phyloP scores from a whole-genome alignment of 2,329 filamentous ascomycete species.

The Neocatenulostroma microsporum region DNA sequence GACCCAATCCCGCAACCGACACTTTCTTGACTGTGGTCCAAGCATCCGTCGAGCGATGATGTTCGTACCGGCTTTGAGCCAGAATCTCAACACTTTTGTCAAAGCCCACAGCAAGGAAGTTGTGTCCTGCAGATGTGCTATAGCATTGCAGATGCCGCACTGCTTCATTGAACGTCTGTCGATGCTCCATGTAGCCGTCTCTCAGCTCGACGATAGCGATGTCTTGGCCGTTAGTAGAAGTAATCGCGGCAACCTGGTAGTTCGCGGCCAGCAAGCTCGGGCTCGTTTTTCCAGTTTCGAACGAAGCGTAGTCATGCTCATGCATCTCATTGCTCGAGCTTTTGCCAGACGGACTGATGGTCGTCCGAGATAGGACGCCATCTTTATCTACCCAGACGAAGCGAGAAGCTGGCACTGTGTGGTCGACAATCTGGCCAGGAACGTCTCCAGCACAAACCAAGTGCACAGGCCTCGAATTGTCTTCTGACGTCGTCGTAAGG shows the following conservation, averaged over 20 bases:
- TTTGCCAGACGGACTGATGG: no score
- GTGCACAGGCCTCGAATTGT: no score
- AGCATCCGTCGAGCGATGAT: conserved; percentile 8
- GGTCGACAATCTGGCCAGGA: no score
- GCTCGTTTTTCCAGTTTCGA: no score
- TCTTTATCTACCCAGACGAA: no score
- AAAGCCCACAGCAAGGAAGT: conserved; percentile 22
- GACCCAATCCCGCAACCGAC: conserved; percentile 19
- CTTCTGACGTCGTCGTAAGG: no score
- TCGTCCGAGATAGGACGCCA: no score
- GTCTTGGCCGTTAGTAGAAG: conserved; percentile 12
- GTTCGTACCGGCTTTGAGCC: conserved; percentile 21
- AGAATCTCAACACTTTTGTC: conserved; percentile 19
- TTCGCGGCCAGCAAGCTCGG: conserved; percentile 16
- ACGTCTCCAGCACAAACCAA: no score
- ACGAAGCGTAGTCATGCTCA: no score
- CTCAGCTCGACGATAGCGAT: conserved; percentile 22
- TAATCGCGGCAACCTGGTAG: conserved; percentile 18
- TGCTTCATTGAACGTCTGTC: conserved; percentile 8
- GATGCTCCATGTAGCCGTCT: conserved; percentile 26
- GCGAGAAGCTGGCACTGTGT: no score
- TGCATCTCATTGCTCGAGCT: no score
- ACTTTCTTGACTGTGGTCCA: conserved; percentile 21
- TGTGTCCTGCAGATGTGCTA: conserved; percentile 12
- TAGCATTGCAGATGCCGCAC: conserved; percentile 13